phyloP scores from a whole-genome alignment of 495 filamentous ascomycete species.

The Collariella sp. region DNA sequence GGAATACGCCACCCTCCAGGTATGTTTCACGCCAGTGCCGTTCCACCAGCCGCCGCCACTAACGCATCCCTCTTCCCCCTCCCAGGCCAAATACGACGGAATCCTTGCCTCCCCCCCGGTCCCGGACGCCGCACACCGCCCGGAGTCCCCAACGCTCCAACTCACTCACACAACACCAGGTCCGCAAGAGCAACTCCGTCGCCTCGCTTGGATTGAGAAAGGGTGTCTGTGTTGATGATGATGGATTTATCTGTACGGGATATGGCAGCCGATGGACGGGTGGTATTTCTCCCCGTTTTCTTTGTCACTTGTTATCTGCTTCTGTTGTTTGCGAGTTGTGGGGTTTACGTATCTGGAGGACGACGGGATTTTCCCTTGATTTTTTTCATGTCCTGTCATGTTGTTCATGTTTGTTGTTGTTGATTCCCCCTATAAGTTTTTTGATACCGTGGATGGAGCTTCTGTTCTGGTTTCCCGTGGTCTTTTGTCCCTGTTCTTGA shows the following conservation, averaged over 20 bases:
- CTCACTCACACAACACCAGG: constrained; percentile 56
- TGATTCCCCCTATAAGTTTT: no score
- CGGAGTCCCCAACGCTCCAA: constrained; percentile 57
- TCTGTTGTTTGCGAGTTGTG: background rate
- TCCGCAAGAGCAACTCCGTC: constrained; percentile 79
- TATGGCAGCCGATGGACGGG: background rate
- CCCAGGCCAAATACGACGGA: constrained; percentile 49
- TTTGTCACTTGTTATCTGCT: background rate
- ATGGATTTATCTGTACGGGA: background rate
- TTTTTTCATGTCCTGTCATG: constrained; percentile 5
- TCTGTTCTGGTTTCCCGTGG: background rate
- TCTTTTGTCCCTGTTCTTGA: background rate
- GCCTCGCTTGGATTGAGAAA: constrained; percentile 47
- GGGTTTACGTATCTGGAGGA: no score
- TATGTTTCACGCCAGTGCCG: constrained; percentile 31
- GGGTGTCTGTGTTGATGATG: background rate
- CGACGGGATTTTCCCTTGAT: background rate
- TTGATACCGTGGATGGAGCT: no score
- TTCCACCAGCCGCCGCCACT: background rate
- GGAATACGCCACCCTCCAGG: constrained; percentile 57
- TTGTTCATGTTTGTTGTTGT: background rate
- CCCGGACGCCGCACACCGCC: background rate
- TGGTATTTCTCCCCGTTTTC: constrained; percentile 1
- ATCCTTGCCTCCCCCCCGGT: background rate
- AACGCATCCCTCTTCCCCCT: constrained; percentile 11